Evolutionary conservation across 2,329 filamentous ascomycete genomes (phyloP).

Genomic region (Kalaharituber pfeilii): DNA sequence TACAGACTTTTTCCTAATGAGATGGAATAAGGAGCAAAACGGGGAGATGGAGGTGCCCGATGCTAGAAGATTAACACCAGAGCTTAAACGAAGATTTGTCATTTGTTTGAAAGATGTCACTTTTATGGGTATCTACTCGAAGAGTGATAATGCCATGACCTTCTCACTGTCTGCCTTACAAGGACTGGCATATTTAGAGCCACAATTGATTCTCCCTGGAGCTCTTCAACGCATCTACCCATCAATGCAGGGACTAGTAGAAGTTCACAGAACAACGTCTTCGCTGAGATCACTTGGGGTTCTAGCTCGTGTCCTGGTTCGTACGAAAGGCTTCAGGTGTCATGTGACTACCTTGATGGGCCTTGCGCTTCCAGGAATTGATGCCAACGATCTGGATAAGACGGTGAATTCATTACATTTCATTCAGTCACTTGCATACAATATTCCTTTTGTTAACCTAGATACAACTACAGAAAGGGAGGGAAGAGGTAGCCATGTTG

Average conservation of each 20-base stretch:
- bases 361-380: constrained; percentile 80
- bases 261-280: constrained; percentile 90
- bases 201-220: constrained; percentile 76
- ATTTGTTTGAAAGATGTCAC: constrained; percentile 76
- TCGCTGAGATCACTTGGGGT: constrained; percentile 84
- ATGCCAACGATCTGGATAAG: constrained; percentile 94
- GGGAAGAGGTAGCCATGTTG: constrained; percentile 38
- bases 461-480: constrained; percentile 46
- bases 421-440: constrained; percentile 89
- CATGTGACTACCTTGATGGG: constrained; percentile 91
- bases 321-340: constrained; percentile 88
- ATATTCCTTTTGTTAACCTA: constrained; percentile 78
- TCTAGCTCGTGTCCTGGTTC: constrained; percentile 76
- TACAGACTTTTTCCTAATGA: constrained; percentile 88
- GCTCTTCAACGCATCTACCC: constrained; percentile 93
- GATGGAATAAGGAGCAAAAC: constrained; percentile 89
- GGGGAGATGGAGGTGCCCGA: constrained; percentile 75
- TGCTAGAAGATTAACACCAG: constrained; percentile 60
- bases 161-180: constrained; percentile 85
- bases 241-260: constrained; percentile 86
- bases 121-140: constrained; percentile 96
- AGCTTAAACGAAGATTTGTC: constrained; percentile 79
- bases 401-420: constrained; percentile 88
- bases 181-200: constrained; percentile 76
- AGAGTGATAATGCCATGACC: constrained; percentile 78